Base-by-base conservation (phyloP, 2,329 filamentous ascomycete species). In the Diplodia corticola region DNA sequence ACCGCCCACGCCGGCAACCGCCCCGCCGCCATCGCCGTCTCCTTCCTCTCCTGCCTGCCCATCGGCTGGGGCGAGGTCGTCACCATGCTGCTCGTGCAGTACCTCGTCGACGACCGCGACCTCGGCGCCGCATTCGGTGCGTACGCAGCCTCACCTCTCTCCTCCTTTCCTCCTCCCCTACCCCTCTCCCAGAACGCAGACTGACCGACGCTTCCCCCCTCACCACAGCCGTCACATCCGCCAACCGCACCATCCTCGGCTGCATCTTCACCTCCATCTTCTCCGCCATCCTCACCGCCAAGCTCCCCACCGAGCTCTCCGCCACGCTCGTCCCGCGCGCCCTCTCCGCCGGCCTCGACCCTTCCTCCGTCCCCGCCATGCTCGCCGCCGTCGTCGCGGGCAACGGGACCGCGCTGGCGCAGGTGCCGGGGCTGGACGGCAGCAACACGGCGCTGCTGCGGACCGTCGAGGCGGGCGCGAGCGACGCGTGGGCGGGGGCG, bases 251-350 rank as follows among this genome's bases (percentile, higher is more conserved):
- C 10, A 71, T 70, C 35, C 67, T 70, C 35, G 68, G 68, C n/a
- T 69, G 69, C 12, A 66, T 70, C 60, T 70, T 69, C 35, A 70
- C 69, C 13, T 65, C 70, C 1, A 60, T 68, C 15, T 71, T 71
- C 65, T 68, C 71, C n/a, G 70, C 71, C n/a, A 67, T 73, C 22
- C 69, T 70, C 53, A 69, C 67, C 28, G 71, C 70, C 64, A 72
- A 72, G 54, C 64, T 70, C 5, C 70, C 70, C 1, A 63, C 65
- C 10, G 67, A 73, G 17, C 59, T 73, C 9, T n/a, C 68, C 5
- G 35, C 64, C 3, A 44, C n/a, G 12, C 53, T 57, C 2, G 33
- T 57, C 3, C 53, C 63, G 15, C 69, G 66, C 4, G 70, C 68
- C 9, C 40, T 68, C 10, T 53, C 44, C 2, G 71, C 71, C 5